Evolutionary conservation across 2,329 filamentous ascomycete species (phyloP).

Genomic region (Alternaria sp.): DNA sequence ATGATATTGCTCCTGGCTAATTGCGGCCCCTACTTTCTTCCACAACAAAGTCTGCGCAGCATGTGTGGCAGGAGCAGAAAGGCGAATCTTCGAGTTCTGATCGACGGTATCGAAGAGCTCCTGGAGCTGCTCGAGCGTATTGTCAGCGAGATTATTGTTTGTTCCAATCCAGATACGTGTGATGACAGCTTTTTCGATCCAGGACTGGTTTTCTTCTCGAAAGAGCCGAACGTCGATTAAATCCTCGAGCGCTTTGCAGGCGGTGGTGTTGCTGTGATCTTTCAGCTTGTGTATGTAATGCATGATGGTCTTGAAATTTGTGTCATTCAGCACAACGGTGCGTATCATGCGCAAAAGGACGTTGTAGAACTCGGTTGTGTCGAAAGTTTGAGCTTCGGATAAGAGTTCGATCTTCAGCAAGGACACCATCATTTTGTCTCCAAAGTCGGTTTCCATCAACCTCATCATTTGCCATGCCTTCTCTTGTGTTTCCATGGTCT

Average conservation of each 20-base stretch:
- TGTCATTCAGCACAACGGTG: slow-evolving; percentile 66
- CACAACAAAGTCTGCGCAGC: slow-evolving; percentile 78
- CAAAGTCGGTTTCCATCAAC: slow-evolving; percentile 70
- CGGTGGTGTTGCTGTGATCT: slow-evolving; percentile 45
- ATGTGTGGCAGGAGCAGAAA: slow-evolving; percentile 69
- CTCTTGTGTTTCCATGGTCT: slow-evolving; percentile 55
- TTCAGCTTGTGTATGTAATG: slow-evolving; percentile 73
- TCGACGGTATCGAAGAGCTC: slow-evolving; percentile 59
- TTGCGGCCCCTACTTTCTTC: slow-evolving; percentile 74
- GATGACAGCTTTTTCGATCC: slow-evolving; percentile 75
- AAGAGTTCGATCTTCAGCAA: slow-evolving; percentile 75
- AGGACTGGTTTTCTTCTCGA: slow-evolving; percentile 59
- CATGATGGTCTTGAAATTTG: slow-evolving; percentile 71
- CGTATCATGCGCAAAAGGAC: slow-evolving; percentile 70
- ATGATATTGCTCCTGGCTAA: slow-evolving; percentile 61
- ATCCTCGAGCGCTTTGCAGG: slow-evolving; percentile 65
- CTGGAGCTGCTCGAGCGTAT: slow-evolving; percentile 51
- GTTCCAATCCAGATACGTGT: slow-evolving; percentile 73
- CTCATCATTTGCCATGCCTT: slow-evolving; percentile 67
- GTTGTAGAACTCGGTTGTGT: slow-evolving; percentile 52
- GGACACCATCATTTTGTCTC: slow-evolving; percentile 70
- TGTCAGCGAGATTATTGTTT: slow-evolving; percentile 50
- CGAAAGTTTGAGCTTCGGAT: slow-evolving; percentile 50
- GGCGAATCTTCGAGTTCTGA: slow-evolving; percentile 54
- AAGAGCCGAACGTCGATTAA: slow-evolving; percentile 68